A percentile compares a stretch with the other conserved stretches of the same genome.
Evolutionary conservation across 768 basidiomycete species (phyloP).

Genomic region (Tricholoma bakamatsutake): DNA sequence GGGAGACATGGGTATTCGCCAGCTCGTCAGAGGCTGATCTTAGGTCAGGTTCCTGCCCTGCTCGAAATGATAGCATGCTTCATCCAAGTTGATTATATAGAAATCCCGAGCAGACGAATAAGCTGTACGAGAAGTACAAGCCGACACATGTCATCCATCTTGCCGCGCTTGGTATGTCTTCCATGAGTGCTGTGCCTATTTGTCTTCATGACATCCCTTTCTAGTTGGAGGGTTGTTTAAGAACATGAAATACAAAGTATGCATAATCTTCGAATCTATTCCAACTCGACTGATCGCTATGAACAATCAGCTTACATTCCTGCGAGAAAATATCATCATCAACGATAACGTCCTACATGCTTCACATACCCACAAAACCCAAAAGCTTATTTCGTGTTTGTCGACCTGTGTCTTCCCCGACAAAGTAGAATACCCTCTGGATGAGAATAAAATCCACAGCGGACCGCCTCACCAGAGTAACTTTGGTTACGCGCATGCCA

Average conservation of each 20-base stretch:
- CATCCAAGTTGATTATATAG: constrained; percentile 31
- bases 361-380: constrained; percentile 54
- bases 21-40: constrained; percentile 79
- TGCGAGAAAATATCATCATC: constrained; percentile 92
- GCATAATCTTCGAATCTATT: constrained; percentile 5
- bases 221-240: constrained; percentile 91
- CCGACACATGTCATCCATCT: constrained; percentile 97
- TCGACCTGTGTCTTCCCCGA: constrained; percentile 98
- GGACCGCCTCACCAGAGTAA: constrained; percentile 93
- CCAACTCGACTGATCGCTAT: not conserved
- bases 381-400: constrained; percentile 90
- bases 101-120: constrained; percentile 60
- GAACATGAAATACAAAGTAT: constrained; percentile 91
- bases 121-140: constrained; percentile 84
- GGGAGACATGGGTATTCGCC: constrained; percentile 85
- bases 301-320: constrained; percentile 66
- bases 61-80: not conserved
- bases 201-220: not conserved
- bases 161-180: constrained; percentile 75
- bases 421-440: constrained; percentile 88
- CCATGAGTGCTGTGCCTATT: not conserved
- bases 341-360: constrained; percentile 90
- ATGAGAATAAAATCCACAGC: constrained; percentile 87
- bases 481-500: constrained; percentile 96
- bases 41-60: constrained; percentile 38